phyloP scores from a whole-genome alignment of 805 yeast genomes.

The Naumovozyma dairenensis region DNA sequence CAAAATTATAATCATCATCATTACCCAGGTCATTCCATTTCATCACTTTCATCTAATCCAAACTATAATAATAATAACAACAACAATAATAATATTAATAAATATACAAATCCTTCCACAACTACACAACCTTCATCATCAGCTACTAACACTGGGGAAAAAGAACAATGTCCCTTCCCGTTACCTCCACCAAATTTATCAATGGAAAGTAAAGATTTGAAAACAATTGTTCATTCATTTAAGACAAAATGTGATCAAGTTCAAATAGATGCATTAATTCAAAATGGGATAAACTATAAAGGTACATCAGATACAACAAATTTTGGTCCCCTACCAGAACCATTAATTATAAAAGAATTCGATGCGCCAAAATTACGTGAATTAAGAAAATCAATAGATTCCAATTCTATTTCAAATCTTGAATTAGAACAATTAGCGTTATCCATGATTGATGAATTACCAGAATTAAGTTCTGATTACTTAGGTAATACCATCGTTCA shows the following conservation, averaged over 20 bases:
- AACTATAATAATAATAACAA: constrained; percentile 7
- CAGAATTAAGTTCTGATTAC: constrained; percentile 85
- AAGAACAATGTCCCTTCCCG: constrained; percentile 28
- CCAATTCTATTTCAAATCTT: constrained; percentile 40
- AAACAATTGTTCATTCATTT: constrained; percentile 17
- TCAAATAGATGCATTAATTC: constrained; percentile 36
- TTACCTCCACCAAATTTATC: constrained; percentile 26
- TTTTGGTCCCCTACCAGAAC: constrained; percentile 73
- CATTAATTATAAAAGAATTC: constrained; percentile 57
- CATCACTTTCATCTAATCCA: constrained; percentile 4
- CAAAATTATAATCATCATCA: constrained; percentile 1
- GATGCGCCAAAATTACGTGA: constrained; percentile 88
- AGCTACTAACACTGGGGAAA: constrained; percentile 11
- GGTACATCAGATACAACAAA: constrained; percentile 38
- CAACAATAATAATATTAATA: too few species aligned
- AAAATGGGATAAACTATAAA: constrained; percentile 34
- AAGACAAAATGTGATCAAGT: constrained; percentile 15
- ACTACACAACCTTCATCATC: background rate
- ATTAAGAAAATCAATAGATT: constrained; percentile 64
- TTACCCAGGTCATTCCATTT: constrained; percentile 1
- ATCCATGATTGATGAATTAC: constrained; percentile 80
- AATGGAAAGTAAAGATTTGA: constrained; percentile 10
- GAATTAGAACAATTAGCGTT: constrained; percentile 77
- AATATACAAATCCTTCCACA: too few species aligned
- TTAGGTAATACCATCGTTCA: constrained; percentile 96